Percentiles rank a stretch among this genome's conserved stretches.
Conservation (phyloP, 371 early-diverging fungal genomes). For the Haplosporangium sp. region DNA sequence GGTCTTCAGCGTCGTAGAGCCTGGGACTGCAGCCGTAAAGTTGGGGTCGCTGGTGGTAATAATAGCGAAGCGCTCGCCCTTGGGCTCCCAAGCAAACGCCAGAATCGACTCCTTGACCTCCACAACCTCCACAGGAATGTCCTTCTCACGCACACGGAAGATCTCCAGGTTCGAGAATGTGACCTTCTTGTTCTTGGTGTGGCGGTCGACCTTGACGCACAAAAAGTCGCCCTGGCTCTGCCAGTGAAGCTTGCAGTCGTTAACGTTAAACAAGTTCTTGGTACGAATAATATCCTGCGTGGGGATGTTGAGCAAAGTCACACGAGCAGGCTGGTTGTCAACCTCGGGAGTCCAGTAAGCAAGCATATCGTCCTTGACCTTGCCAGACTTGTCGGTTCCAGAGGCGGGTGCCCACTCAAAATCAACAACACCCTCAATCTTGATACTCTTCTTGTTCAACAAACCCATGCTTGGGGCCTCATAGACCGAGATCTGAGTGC, state of each 20-base stretch:
- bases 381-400: slow-evolving; percentile 53
- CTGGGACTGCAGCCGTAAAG: slow-evolving; percentile 62
- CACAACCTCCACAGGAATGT: slow-evolving; percentile 94
- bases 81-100: slow-evolving; percentile 96
- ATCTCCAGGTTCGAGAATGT: slow-evolving; percentile 92
- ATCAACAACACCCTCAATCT: slow-evolving; percentile 87
- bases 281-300: slow-evolving; percentile 87
- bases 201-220: slow-evolving; percentile 92
- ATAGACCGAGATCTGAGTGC: slow-evolving; percentile 86
- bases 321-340: slow-evolving; percentile 96
- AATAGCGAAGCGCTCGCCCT: slow-evolving; percentile 87
- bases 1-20: slow-evolving; percentile 74
- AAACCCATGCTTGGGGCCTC: slow-evolving; percentile 94
- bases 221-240: slow-evolving; percentile 92
- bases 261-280: slow-evolving; percentile 97
- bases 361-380: slow-evolving; percentile 79
- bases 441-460: slow-evolving; percentile 93
- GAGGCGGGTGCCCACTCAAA: slow-evolving; percentile 91
- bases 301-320: slow-evolving; percentile 89
- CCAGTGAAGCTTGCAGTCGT: slow-evolving; percentile 91
- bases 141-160: slow-evolving; percentile 92
- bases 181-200: slow-evolving; percentile 93
- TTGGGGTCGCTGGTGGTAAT: slow-evolving; percentile 80
- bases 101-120: slow-evolving; percentile 89
- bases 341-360: slow-evolving; percentile 97